A percentile compares a stretch with the other conserved stretches of the same genome.
phyloP scores from a whole-genome alignment of 352 stramenopile genomes.

The Phytophthora pluvialis region DNA sequence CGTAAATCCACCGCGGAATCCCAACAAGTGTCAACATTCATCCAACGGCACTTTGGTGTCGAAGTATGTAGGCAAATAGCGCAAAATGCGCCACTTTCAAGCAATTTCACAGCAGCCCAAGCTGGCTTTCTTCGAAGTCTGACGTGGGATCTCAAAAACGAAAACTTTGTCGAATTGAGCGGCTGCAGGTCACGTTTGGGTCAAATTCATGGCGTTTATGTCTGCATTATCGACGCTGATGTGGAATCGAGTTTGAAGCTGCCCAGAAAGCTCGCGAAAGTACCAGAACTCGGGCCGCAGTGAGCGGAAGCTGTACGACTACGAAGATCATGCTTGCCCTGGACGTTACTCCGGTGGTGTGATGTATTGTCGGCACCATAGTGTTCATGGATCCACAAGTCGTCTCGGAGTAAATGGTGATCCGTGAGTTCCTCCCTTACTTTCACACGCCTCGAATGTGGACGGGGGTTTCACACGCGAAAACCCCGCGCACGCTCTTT shows the following conservation, averaged over 20 bases:
- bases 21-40: no score
- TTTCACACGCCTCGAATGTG: no score
- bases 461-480: no score
- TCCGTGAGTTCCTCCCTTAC: no score
- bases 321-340: slow-evolving; percentile 6
- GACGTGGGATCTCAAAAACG: slow-evolving; percentile 20
- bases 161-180: slow-evolving; percentile 8
- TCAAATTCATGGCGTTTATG: slow-evolving; percentile 10
- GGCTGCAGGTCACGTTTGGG: background rate
- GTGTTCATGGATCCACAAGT: slow-evolving; percentile 1
- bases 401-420: no score
- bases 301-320: slow-evolving; percentile 17
- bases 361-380: slow-evolving; percentile 13
- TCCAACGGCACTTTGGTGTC: no score
- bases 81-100: slow-evolving; percentile 7
- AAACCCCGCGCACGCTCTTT: no score
- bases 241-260: background rate
- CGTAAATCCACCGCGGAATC: background rate
- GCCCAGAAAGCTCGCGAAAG: background rate
- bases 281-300: background rate
- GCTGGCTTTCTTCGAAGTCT: slow-evolving; percentile 13
- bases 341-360: slow-evolving; percentile 17
- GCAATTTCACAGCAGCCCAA: slow-evolving; percentile 16
- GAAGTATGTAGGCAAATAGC: slow-evolving; percentile 9
- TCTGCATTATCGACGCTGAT: slow-evolving; percentile 11